Evolutionary conservation across 345 rosid genomes (phyloP), one percentile per base, ranked within the genome.

Genomic region (Syzygium grande): DNA sequence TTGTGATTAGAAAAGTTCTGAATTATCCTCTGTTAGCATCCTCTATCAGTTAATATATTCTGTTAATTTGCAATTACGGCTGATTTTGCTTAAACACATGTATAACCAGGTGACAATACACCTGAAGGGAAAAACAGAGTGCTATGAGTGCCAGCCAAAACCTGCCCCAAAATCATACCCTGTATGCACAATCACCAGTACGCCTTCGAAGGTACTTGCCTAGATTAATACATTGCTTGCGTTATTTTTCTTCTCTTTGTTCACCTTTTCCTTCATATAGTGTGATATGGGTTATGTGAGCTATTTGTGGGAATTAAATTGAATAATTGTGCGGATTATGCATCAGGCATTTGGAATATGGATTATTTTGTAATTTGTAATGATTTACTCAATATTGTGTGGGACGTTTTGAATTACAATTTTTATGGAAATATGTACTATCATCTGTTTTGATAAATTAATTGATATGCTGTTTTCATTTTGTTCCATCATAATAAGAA

Each of bases 111-210:
- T 98, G 14, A 94, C 99, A 9, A 95, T 98, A 84, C 99, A 98
- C 89, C 89, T 94, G 88, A 98, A 98, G 90, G 98, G 99, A 52
- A 97, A 92, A 92, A 94, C 99, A 49, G 99, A 97, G 90, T 98
- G 99, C 90, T 98, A 98, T 73, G 99, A 98, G 79, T 97, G 99
- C 90, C 95, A 96, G 89, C 94, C 99, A 86, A 98, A 97, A 92
- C 99, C 98, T 89, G 93, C 98, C 51, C 98, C 99, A 29, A 98
- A 97, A 94, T 94, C 97, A 9, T 98, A 97, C 91, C 99, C 99
- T 88, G 99, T 98, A 87, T 98, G 99, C 91, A 98, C 99, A 51
- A 98, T 98, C 89, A 98, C 99, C 51, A 98, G 98, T 90, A 98
- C 99, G 77, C 99, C 99, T 51, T 95, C 99, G 85, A 97, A 97